Conservation (phyloP, 1,284 basidiomycete species). For the Marasmius oreades region DNA sequence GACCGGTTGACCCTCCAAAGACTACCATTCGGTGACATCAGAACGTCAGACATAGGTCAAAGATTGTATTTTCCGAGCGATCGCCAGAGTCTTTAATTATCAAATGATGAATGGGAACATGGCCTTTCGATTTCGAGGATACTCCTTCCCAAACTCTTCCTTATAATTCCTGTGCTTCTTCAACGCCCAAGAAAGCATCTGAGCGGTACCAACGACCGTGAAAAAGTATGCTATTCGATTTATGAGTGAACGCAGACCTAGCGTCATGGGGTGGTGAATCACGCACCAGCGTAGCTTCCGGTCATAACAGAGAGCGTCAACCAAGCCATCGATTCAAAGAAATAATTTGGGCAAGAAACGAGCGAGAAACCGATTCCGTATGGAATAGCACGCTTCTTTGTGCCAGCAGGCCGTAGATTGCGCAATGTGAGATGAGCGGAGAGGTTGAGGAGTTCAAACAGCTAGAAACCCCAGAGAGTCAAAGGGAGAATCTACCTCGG, state of each 20-base stretch:
- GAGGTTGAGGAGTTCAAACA: constrained; percentile 86
- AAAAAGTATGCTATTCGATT: constrained; percentile 63
- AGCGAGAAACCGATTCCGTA: constrained; percentile 83
- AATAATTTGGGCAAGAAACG: constrained; percentile 93
- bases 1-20: neutral
- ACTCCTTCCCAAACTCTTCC: constrained; percentile 89
- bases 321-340: constrained; percentile 88
- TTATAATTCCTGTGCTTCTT: constrained; percentile 93
- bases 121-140: constrained; percentile 72
- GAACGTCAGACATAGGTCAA: too few relatives aligned
- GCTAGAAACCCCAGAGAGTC: constrained; percentile 40
- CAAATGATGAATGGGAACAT: constrained; percentile 74
- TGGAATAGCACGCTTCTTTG: constrained; percentile 81
- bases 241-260: neutral
- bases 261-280: constrained; percentile 4
- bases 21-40: neutral
- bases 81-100: neutral
- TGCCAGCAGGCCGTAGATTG: constrained; percentile 78
- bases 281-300: constrained; percentile 71
- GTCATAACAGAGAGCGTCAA: constrained; percentile 75
- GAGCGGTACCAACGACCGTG: constrained; percentile 58
- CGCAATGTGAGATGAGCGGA: constrained; percentile 82
- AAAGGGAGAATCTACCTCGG: neutral
- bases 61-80: too few relatives aligned
- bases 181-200: constrained; percentile 87